These are phyloP conservation scores for Xylaria sp. DNA, from an alignment of 2,329 filamentous ascomycete genomes.

Conservation along the genomic window DNA sequence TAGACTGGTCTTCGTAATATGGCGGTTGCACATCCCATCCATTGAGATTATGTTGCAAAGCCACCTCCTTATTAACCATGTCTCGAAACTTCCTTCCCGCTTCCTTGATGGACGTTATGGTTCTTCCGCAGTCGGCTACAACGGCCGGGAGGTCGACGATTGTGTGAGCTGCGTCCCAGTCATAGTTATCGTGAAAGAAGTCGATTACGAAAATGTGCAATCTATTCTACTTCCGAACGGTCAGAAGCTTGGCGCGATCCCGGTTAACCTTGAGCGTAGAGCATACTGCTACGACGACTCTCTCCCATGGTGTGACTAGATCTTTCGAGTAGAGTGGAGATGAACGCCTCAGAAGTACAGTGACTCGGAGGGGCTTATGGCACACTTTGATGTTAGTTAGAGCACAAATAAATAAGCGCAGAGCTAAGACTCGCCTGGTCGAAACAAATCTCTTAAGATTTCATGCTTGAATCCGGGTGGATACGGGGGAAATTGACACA, in stretches of 20 bases:
- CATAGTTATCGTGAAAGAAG: neutral
- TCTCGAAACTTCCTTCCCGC: neutral
- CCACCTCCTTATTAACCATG: neutral
- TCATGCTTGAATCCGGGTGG: neutral
- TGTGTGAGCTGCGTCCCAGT: neutral
- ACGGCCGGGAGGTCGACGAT: neutral
- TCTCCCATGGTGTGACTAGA: neutral
- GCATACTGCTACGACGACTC: neutral
- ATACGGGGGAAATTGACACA: too few relatives aligned
- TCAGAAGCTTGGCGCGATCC: neutral
- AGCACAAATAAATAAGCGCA: neutral
- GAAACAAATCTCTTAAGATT: neutral
- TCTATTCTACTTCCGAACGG: neutral
- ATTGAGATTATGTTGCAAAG: neutral
- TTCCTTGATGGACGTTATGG: neutral
- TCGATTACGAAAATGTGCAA: neutral
- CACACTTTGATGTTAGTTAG: neutral
- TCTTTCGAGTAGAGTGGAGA: neutral
- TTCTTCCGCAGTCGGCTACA: neutral
- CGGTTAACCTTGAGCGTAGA: neutral
- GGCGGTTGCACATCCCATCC: neutral
- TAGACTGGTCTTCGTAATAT: neutral
- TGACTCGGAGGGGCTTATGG: neutral
- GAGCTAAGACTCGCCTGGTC: neutral
- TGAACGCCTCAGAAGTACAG: neutral